Percentiles rank a stretch among this genome's conserved stretches.
Conservation (phyloP, 2,329 filamentous ascomycete species). For the Scytalidium lignicola region DNA sequence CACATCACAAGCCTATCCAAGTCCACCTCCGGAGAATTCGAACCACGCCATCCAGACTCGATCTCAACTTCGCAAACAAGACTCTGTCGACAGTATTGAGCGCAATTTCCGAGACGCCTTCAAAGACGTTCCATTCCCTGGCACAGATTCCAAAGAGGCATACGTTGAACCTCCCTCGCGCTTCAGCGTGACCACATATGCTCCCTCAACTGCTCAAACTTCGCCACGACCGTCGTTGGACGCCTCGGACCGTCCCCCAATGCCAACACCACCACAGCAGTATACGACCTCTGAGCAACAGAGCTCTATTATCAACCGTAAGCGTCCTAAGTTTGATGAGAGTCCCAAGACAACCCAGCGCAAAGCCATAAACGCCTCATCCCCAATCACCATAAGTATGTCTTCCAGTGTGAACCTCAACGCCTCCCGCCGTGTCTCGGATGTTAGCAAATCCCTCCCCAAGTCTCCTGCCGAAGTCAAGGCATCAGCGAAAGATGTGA, state of each 20-base stretch:
- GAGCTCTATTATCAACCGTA: slow-evolving; percentile 23
- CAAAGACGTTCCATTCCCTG: slow-evolving; percentile 13
- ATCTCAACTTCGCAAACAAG: not conserved
- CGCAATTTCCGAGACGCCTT: slow-evolving; percentile 22
- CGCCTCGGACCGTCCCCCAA: slow-evolving; percentile 11
- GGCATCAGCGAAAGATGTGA: slow-evolving; percentile 49
- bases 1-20: not conserved
- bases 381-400: slow-evolving; percentile 26
- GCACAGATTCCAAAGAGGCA: slow-evolving; percentile 11
- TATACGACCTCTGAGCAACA: slow-evolving; percentile 7
- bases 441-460: slow-evolving; percentile 51
- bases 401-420: slow-evolving; percentile 4
- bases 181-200: slow-evolving; percentile 28
- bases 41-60: not conserved
- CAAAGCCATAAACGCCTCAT: slow-evolving; percentile 21
- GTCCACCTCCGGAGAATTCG: not conserved
- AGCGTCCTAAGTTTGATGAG: slow-evolving; percentile 18
- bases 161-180: slow-evolving; percentile 26
- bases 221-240: slow-evolving; percentile 24
- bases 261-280: slow-evolving; percentile 6
- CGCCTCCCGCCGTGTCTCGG: slow-evolving; percentile 13
- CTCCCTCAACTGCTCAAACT: slow-evolving; percentile 20
- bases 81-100: slow-evolving; percentile 19
- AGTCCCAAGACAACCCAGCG: slow-evolving; percentile 13
- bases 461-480: slow-evolving; percentile 54